Percentiles rank a stretch among this genome's conserved stretches.
These are phyloP conservation scores for Camelina sativa DNA, from an alignment of 345 rosid genomes.

Conservation along the genomic window DNA sequence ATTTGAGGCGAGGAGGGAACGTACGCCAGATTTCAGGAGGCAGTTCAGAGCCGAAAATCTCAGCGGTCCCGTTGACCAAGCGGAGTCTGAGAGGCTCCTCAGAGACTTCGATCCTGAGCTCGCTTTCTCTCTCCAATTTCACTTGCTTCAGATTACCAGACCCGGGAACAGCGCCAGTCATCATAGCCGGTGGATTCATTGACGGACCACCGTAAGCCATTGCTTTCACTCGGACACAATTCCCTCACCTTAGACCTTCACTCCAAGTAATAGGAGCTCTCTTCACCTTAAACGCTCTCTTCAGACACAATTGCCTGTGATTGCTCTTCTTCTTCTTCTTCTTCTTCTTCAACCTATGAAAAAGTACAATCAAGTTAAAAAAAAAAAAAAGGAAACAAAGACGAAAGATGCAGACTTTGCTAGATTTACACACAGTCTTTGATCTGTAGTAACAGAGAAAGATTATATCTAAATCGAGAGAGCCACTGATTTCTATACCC, in stretches of 20 bases:
- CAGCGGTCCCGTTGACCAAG: constrained; percentile 78
- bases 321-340: not conserved
- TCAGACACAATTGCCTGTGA: not conserved
- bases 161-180: constrained; percentile 40
- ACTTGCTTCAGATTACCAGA: constrained; percentile 61
- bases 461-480: not conserved
- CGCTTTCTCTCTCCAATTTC: constrained; percentile 84
- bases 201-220: constrained; percentile 54
- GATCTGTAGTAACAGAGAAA: not conserved
- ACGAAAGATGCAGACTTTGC: constrained; percentile 9
- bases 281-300: not conserved
- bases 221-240: constrained; percentile 22
- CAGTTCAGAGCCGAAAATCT: constrained; percentile 87
- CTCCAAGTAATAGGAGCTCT: not conserved
- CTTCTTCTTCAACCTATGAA: not conserved
- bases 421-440: no score
- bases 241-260: constrained; percentile 44
- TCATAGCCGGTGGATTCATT: constrained; percentile 43
- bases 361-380: not conserved
- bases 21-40: constrained; percentile 88
- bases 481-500: not conserved
- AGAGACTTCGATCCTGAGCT: constrained; percentile 88
- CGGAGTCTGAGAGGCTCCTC: constrained; percentile 79
- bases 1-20: constrained; percentile 84
- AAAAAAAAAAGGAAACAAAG: not conserved